Conservation (phyloP, 306 rosid genomes). For the Vachellia pachyceras region DNA sequence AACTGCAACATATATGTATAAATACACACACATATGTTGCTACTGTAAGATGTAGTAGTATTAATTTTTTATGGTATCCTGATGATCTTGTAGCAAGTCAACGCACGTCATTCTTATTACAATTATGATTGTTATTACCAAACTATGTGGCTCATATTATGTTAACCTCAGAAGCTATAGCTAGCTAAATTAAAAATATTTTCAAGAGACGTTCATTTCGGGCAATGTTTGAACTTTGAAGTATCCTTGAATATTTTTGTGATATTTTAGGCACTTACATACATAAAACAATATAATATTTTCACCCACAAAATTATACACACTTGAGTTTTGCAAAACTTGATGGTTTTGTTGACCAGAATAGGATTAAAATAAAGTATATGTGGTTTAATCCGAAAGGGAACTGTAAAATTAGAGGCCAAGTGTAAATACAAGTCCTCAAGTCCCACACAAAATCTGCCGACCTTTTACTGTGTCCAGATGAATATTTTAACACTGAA, state of each 20-base stretch:
- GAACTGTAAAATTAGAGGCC: conserved; percentile 10
- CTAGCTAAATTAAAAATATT: background rate
- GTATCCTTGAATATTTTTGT: background rate
- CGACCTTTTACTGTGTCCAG: background rate
- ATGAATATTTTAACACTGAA: background rate
- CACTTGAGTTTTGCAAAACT: background rate
- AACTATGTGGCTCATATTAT: too few relatives aligned
- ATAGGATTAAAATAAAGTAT: background rate
- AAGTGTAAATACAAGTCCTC: background rate
- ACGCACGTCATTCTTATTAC: background rate
- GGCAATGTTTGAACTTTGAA: background rate
- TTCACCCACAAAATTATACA: background rate
- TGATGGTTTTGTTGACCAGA: background rate
- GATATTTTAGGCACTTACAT: background rate
- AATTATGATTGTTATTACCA: background rate
- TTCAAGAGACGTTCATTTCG: background rate
- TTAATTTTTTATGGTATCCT: background rate
- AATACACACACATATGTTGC: too few relatives aligned
- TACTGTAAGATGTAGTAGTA: background rate
- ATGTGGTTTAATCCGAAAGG: background rate
- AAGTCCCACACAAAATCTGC: background rate
- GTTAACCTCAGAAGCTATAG: background rate
- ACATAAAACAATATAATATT: background rate
- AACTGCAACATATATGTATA: background rate
- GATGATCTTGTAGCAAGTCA: background rate